phyloP scores from a whole-genome alignment of 2,329 filamentous ascomycete genomes.

The Apiospora arundinis region DNA sequence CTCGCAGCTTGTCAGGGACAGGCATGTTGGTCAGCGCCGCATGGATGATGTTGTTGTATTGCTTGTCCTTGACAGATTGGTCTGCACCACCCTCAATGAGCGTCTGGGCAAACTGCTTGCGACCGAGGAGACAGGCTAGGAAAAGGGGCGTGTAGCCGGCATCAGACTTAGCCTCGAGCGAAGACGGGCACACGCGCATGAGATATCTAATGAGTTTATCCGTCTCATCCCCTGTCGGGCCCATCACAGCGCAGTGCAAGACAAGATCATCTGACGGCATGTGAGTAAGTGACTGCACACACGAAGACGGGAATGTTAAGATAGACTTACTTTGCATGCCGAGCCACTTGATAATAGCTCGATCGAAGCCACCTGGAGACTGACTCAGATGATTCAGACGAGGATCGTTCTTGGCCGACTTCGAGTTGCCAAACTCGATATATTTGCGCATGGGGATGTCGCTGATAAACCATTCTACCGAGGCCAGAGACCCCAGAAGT shows the following conservation, averaged over 20 bases:
- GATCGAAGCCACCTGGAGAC: constrained; percentile 67
- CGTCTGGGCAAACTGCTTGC: constrained; percentile 60
- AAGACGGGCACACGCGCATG: constrained; percentile 64
- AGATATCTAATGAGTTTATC: constrained; percentile 69
- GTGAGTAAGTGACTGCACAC: not conserved
- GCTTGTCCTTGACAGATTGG: constrained; percentile 66
- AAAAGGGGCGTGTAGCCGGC: constrained; percentile 71
- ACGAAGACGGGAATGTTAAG: not conserved
- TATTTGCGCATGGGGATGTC: constrained; percentile 73
- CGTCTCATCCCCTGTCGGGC: constrained; percentile 46
- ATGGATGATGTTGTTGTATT: constrained; percentile 74
- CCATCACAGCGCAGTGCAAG: constrained; percentile 70
- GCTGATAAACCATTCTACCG: constrained; percentile 79
- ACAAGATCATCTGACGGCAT: constrained; percentile 59
- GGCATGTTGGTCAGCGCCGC: constrained; percentile 48
- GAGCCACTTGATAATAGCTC: constrained; percentile 68
- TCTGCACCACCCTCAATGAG: constrained; percentile 74
- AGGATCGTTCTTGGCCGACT: constrained; percentile 64
- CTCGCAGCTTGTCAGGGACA: constrained; percentile 44
- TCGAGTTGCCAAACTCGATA: constrained; percentile 67
- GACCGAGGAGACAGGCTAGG: constrained; percentile 65
- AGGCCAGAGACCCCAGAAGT: constrained; percentile 63
- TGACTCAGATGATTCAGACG: constrained; percentile 67
- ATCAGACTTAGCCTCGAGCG: constrained; percentile 66
- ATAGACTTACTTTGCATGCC: constrained; percentile 59